phyloP scores from a whole-genome alignment of 164 flowering plant genomes.

The Vitis amurensis region DNA sequence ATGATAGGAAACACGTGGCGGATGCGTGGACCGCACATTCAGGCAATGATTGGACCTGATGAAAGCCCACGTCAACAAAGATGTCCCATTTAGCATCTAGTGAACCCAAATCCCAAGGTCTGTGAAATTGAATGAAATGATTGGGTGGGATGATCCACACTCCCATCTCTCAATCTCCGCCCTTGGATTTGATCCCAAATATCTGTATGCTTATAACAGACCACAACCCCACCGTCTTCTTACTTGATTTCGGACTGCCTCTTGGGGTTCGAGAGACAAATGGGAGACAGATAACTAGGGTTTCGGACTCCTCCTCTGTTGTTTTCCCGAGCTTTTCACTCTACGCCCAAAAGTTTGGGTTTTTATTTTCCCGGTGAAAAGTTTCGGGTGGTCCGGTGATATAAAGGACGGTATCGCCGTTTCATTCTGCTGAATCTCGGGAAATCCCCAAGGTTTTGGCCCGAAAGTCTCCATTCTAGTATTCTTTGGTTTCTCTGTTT shows the following conservation, averaged over 20 bases:
- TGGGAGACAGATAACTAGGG: neutral
- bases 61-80: slow-evolving; percentile 14
- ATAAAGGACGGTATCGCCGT: neutral
- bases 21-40: slow-evolving; percentile 11
- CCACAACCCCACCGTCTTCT: too few relatives aligned
- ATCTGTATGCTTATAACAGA: too few relatives aligned
- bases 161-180: too few relatives aligned
- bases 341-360: neutral
- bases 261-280: neutral
- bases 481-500: neutral
- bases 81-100: slow-evolving; percentile 2
- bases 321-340: neutral
- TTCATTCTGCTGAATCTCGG: slow-evolving; percentile 2
- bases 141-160: too few relatives aligned
- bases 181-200: too few relatives aligned
- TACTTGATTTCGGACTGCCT: too few relatives aligned
- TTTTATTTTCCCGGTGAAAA: neutral
- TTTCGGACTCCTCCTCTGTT: neutral
- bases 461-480: neutral
- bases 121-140: too few relatives aligned
- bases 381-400: neutral
- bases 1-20: slow-evolving; percentile 8
- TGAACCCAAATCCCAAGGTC: neutral
- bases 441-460: neutral
- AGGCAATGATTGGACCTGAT: slow-evolving; percentile 20